Percentiles rank a stretch among this genome's conserved stretches.
Evolutionary conservation across 164 flowering plant species (phyloP).

Genomic region (Liquidambar formosana): DNA sequence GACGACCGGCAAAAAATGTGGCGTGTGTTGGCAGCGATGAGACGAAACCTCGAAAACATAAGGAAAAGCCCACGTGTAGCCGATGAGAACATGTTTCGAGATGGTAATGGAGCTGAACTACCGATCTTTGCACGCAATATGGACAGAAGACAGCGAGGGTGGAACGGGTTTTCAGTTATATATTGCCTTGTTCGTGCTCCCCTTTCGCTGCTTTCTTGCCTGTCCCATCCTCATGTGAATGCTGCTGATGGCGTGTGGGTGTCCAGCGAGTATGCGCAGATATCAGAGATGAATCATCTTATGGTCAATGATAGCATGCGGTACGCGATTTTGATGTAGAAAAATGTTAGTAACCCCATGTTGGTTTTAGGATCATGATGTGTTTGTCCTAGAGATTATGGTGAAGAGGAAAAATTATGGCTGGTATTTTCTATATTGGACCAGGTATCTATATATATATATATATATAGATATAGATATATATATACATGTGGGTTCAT

Average conservation of each 20-base stretch:
- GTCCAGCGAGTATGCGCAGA: conserved; percentile 40
- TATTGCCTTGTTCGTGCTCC: conserved; percentile 26
- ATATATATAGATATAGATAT: no score
- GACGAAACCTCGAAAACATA: conserved; percentile 35
- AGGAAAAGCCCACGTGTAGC: conserved; percentile 49
- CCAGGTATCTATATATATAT: no score
- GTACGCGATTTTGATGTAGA: conserved; percentile 62
- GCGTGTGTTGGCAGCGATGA: conserved; percentile 28
- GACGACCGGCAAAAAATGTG: conserved; percentile 21
- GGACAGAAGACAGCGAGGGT: not conserved
- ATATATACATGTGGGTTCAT: no score
- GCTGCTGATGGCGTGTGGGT: conserved; percentile 53
- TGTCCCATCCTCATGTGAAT: conserved; percentile 27
- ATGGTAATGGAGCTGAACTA: conserved; percentile 7
- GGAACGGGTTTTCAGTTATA: conserved; percentile 16
- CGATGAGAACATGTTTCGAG: conserved; percentile 53
- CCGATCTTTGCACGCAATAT: not conserved
- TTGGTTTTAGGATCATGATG: no score
- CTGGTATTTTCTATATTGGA: no score
- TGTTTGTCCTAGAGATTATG: no score
- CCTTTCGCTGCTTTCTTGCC: conserved; percentile 44
- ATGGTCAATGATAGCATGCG: conserved; percentile 78
- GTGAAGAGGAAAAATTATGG: no score
- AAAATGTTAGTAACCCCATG: no score
- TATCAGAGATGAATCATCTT: conserved; percentile 63